Evolutionary conservation across 2,329 filamentous ascomycete species (phyloP).

Genomic region (Raffaelea arxii): DNA sequence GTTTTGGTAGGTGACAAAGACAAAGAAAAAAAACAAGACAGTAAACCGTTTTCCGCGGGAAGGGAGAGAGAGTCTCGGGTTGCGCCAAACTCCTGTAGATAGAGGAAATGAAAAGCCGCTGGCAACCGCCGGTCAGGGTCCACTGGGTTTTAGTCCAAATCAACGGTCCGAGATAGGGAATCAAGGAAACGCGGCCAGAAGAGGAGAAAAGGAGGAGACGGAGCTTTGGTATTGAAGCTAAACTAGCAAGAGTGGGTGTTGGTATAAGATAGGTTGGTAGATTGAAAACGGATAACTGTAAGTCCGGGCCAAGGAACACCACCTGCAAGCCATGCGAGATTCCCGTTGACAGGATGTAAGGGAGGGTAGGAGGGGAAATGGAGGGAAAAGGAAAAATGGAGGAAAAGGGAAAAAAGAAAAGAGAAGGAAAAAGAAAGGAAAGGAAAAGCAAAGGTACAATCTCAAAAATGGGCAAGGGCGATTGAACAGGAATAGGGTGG

Average conservation of each 20-base stretch:
- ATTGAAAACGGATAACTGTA: background rate
- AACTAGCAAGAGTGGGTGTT: background rate
- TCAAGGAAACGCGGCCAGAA: background rate
- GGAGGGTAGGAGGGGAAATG: background rate
- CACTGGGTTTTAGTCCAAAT: background rate
- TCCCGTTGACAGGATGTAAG: background rate
- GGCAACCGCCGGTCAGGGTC: background rate
- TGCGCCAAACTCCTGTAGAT: background rate
- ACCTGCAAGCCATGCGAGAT: background rate
- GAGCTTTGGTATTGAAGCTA: background rate
- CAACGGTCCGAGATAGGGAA: constrained; percentile 8
- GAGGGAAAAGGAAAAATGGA: background rate
- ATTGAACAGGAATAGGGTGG: no score
- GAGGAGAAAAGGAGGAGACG: background rate
- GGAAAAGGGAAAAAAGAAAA: background rate
- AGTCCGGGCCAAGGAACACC: background rate
- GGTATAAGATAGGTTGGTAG: no score
- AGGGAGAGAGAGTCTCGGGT: no score
- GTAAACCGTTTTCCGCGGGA: no score
- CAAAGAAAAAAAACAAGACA: background rate
- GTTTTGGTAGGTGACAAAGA: background rate
- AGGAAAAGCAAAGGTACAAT: background rate
- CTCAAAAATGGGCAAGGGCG: background rate
- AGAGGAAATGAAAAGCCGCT: background rate
- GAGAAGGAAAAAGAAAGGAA: background rate